Base-by-base conservation (phyloP, 1,139 yeast species). In the Candida mesenterica region DNA sequence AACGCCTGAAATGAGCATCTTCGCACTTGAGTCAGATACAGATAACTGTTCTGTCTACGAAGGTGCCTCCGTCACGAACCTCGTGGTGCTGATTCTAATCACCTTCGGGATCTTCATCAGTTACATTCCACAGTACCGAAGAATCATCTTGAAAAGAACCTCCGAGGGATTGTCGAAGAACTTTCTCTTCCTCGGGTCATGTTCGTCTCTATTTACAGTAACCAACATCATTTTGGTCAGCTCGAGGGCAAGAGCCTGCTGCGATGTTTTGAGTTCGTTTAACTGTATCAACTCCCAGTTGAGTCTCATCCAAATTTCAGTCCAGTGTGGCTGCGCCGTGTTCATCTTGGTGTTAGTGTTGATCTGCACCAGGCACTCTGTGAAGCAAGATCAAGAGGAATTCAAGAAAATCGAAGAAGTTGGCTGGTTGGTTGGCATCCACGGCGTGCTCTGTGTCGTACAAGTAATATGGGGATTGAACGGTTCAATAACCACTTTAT, bases 131-230 rank as follows among this genome's bases (percentile, higher is more conserved):
- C 96, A 88, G 58, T 87, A 83, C 55, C 47, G 66, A 34, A 71
- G 84, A 32, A 80, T 88, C 32, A 59, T 75, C 34, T 50, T 55
- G 15, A 74, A 88, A 35, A 60, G 73, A 38, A 73, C 89, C 5
- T 80, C 92, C 4, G 92, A 86, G 52, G 96, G 96, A 3, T 64
- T 88, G 19, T 82, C 92, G 2, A 85, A 90, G 7, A 71, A 75
- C 49, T 88, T 82, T 52, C 64, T 88, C 33, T 62, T 87, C 10
- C 68, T 88, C 27, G 94, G 95, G 3, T 79, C 87, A 10, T 62
- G 82, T 16, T 82, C 94, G 2, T 84, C 90, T 2, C 62, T 81
- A 10, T 77, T 83, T 46, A 82, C 95, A 0, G 59, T 82, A 30
- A 69, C 85, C 20, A 88, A 88, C 50, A 75, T 88, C 36, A 59